phyloP scores from a whole-genome alignment of 2,329 filamentous ascomycete species.

The Thelonectria blattea region DNA sequence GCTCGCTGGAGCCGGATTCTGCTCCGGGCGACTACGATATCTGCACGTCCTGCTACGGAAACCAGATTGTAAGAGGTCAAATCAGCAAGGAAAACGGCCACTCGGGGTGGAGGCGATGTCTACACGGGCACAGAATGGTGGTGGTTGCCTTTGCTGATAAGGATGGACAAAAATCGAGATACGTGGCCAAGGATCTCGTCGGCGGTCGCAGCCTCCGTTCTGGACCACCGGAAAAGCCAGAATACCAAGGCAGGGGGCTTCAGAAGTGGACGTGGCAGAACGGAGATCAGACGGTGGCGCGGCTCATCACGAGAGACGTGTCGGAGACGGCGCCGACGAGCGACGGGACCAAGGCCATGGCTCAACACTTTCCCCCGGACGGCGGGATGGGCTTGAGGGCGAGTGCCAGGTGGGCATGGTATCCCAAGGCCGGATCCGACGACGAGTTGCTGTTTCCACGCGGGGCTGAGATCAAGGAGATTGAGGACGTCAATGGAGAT shows the following conservation, averaged over 20 bases:
- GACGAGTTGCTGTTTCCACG: constrained; percentile 87
- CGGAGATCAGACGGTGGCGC: constrained; percentile 47
- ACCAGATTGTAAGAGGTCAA: constrained; percentile 65
- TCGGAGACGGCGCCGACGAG: constrained; percentile 49
- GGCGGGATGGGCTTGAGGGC: constrained; percentile 72
- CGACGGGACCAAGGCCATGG: constrained; percentile 36
- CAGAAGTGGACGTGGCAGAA: constrained; percentile 61
- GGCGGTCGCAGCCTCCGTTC: constrained; percentile 75
- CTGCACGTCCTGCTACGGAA: constrained; percentile 78
- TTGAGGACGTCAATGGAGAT: constrained; percentile 86
- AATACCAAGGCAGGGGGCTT: constrained; percentile 43
- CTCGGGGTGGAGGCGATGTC: constrained; percentile 83
- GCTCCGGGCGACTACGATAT: constrained; percentile 82
- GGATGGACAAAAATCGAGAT: constrained; percentile 70
- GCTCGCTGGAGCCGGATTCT: constrained; percentile 52
- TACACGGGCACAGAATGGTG: constrained; percentile 82
- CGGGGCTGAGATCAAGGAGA: constrained; percentile 81
- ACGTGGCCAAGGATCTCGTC: constrained; percentile 74
- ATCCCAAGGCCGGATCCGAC: constrained; percentile 65
- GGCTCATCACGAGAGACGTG: constrained; percentile 60
- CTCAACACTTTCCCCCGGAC: constrained; percentile 69
- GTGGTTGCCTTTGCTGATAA: constrained; percentile 77
- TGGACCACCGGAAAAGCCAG: constrained; percentile 52
- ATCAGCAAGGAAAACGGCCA: constrained; percentile 79
- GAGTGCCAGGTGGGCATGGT: constrained; percentile 78